Evolutionary conservation across 2,329 filamentous ascomycete genomes (phyloP).

Genomic region (Paraconiothyrium brasiliense): DNA sequence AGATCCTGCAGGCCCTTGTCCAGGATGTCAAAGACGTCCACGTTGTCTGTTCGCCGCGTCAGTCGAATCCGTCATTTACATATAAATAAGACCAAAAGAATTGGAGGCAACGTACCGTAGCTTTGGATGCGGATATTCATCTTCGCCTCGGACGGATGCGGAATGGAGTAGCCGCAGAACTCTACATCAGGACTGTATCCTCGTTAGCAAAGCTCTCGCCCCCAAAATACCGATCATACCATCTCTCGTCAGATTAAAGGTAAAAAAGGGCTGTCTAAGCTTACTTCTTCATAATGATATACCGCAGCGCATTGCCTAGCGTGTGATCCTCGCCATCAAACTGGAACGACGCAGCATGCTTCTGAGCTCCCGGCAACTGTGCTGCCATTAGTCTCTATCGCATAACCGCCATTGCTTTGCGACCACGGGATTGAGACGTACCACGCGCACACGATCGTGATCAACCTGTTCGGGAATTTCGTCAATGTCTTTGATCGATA

Average conservation of each 20-base stretch:
- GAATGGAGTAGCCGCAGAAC: constrained; percentile 98
- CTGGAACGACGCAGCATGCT: constrained; percentile 93
- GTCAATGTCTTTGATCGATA: constrained; percentile 36
- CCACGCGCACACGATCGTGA: constrained; percentile 57
- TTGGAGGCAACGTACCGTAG: constrained; percentile 69
- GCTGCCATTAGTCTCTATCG: not conserved
- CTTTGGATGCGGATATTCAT: constrained; percentile 99
- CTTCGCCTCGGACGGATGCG: constrained; percentile 92
- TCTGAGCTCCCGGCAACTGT: constrained; percentile 82
- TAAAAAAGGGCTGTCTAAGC: constrained; percentile 31
- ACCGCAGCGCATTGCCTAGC: constrained; percentile 90
- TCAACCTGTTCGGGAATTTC: constrained; percentile 43
- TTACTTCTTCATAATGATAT: constrained; percentile 99
- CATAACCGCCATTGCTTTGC: too few relatives aligned
- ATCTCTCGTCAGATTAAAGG: not conserved
- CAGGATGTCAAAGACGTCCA: constrained; percentile 82
- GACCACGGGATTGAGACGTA: constrained; percentile 35
- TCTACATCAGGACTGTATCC: constrained; percentile 84
- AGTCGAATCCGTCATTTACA: not conserved
- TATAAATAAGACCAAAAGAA: not conserved
- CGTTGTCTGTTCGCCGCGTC: constrained; percentile 68
- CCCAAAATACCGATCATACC: too few relatives aligned
- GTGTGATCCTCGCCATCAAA: constrained; percentile 95
- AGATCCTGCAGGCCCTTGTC: constrained; percentile 90
- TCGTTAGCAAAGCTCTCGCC: constrained; percentile 11